phyloP scores from a whole-genome alignment of 2,329 filamentous ascomycete species.

The Ophiognomonia clavigignenti-juglandacearum region DNA sequence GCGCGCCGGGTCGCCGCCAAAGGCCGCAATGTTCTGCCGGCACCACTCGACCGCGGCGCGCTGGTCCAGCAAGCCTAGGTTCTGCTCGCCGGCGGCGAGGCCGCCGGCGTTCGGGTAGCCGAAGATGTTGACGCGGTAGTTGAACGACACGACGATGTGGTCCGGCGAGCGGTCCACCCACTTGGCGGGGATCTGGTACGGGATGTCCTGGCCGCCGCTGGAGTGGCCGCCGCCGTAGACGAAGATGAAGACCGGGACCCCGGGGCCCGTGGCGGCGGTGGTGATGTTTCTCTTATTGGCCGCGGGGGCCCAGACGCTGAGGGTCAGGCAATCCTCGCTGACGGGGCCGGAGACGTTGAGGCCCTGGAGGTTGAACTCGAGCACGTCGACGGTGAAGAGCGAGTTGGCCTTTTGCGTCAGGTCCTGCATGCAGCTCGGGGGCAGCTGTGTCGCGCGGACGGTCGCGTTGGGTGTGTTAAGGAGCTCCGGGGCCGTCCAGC shows the following conservation, averaged over 20 bases:
- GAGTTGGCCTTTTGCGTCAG: constrained; percentile 12
- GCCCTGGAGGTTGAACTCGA: constrained; percentile 22
- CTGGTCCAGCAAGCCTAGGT: constrained; percentile 50
- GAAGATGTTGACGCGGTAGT: constrained; percentile 27
- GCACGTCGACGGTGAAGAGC: constrained; percentile 11
- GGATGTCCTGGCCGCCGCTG: constrained; percentile 23
- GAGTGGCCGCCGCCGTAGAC: constrained; percentile 25
- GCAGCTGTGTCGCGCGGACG: constrained; percentile 16
- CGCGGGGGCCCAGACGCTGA: constrained; percentile 20
- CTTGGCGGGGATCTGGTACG: constrained; percentile 22
- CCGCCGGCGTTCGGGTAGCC: constrained; percentile 27
- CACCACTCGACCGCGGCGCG: constrained; percentile 48
- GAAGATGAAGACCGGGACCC: constrained; percentile 21
- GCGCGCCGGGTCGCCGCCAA: constrained; percentile 43
- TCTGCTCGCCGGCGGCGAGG: constrained; percentile 25
- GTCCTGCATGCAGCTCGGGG: constrained; percentile 22
- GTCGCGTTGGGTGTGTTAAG: constrained; percentile 12
- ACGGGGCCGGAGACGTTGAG: constrained; percentile 18
- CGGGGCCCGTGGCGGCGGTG: background rate
- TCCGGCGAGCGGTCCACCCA: constrained; percentile 25
- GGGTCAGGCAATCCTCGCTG: constrained; percentile 22
- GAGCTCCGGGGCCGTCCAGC: constrained; percentile 22
- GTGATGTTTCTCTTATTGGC: no score
- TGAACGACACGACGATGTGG: constrained; percentile 27
- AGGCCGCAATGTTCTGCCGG: constrained; percentile 41